Evolutionary conservation across 164 flowering plant genomes (phyloP), one percentile per base, ranked within the genome.

Genomic region (Tinospora cordifolia): DNA sequence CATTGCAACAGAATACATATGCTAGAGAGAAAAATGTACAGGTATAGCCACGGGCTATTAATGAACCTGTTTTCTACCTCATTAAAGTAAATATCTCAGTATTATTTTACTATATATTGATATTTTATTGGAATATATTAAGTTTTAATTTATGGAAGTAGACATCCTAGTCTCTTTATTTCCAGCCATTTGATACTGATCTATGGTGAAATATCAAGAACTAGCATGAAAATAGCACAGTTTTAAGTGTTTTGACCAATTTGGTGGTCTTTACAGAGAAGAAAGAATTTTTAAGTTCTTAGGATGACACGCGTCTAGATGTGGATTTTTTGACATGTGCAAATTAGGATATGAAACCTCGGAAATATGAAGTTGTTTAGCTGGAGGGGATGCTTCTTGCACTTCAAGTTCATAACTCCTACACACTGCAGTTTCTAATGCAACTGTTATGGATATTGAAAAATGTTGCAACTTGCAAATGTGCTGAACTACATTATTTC

Each of bases 1-100:
- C 89, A 30, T 80, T 80, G 12, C 83, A 87, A 78, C 87, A 86
- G 70, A 86, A 81, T 38, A 72, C 77, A 40, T 75, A 79, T 78
- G 87, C 88, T 58, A 75, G 68, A 54, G 87, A 85, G 74, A 83
- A 83, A 67, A 81, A 78, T 77, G 88, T 85, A 51, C 83, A 87
- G 96, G 97, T 91, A 71, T 44, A 14, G 63, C 10, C 27, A 8
- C 26, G 38, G 19, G n/a, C n/a, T n/a, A 34, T 63, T 66, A 17
- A 9, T 60, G 46, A 30, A 30, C 36, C 4, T 30, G 36, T 30
- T 30, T 30, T 30, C 36, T 30, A 4, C 2, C 36, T 30, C 36
- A 30, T 30, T 30, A 30, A 30, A 4, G 36, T 30, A 2, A 30
- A 4, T 30, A 30, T 30, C 36, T 30, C 36, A 30, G 36, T 30